Evolutionary conservation across 305 asterid genomes (phyloP).

Genomic region (Withania somnifera): DNA sequence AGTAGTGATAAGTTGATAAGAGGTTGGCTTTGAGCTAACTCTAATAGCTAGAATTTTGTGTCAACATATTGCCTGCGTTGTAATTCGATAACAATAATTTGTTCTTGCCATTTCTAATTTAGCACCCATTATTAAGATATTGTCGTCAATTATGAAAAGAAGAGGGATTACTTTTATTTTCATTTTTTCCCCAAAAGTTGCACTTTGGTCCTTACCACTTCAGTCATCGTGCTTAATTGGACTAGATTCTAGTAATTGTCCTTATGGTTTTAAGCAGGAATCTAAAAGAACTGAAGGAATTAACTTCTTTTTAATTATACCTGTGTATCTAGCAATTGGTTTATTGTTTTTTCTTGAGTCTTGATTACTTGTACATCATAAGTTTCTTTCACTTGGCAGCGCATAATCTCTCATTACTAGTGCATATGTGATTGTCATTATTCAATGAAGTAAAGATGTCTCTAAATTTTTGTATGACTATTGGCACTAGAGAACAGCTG

Average conservation of each 20-base stretch:
- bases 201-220: not conserved
- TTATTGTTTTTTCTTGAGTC: not conserved
- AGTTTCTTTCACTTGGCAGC: not conserved
- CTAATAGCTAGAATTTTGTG: not conserved
- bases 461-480: not conserved
- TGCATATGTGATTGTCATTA: not conserved
- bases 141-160: not conserved
- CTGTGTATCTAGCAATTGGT: not conserved
- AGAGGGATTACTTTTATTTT: not conserved
- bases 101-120: not conserved
- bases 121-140: not conserved
- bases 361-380: not conserved
- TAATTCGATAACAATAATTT: not conserved
- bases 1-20: not conserved
- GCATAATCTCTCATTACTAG: not conserved
- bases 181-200: not conserved
- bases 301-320: not conserved
- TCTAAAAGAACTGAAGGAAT: not conserved
- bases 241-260: not conserved
- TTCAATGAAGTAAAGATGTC: not conserved
- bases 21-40: not conserved
- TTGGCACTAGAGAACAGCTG: conserved; percentile 75
- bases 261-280: not conserved
- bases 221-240: not conserved
- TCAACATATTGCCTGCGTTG: not conserved